A percentile compares a stretch with the other conserved stretches of the same genome.
Evolutionary conservation across 2,329 filamentous ascomycete species (phyloP).

Genomic region (Aureobasidium pullulans): DNA sequence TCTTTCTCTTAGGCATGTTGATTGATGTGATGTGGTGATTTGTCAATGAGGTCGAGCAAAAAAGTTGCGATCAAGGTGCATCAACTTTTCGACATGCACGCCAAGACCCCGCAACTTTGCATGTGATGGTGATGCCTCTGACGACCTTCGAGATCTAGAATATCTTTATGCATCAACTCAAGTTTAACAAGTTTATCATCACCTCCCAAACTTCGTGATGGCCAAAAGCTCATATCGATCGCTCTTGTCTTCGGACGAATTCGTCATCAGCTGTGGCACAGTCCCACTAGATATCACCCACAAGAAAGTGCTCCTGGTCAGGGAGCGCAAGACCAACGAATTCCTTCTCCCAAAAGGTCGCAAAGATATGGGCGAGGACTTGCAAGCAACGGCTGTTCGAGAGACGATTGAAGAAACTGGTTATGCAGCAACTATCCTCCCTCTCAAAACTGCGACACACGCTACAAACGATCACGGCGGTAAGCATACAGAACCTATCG

Average conservation of each 20-base stretch:
- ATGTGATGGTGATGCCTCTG: not conserved
- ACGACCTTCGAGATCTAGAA: not conserved
- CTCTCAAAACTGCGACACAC: not conserved
- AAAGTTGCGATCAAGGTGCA: conserved; percentile 2
- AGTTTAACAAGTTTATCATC: not conserved
- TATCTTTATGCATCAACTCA: not conserved
- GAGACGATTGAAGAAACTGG: conserved; percentile 18
- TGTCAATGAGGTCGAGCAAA: not conserved
- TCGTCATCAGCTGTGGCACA: conserved; percentile 3
- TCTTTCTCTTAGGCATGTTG: conserved; percentile 47
- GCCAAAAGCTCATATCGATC: no score
- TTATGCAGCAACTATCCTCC: not conserved
- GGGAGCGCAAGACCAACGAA: not conserved
- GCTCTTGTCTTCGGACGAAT: not conserved
- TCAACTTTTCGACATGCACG: not conserved
- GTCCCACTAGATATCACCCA: not conserved
- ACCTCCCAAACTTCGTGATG: not conserved
- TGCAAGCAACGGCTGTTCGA: conserved; percentile 14
- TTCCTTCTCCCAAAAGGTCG: conserved; percentile 17
- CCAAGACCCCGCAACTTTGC: conserved; percentile 2
- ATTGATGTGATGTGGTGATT: not conserved
- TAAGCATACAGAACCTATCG: not conserved
- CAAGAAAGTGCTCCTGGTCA: not conserved
- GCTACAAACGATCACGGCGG: not conserved
- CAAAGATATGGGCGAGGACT: conserved; percentile 15